Evolutionary conservation across 129 eudicot species (phyloP).

Genomic region (Oenanthe sinensis): DNA sequence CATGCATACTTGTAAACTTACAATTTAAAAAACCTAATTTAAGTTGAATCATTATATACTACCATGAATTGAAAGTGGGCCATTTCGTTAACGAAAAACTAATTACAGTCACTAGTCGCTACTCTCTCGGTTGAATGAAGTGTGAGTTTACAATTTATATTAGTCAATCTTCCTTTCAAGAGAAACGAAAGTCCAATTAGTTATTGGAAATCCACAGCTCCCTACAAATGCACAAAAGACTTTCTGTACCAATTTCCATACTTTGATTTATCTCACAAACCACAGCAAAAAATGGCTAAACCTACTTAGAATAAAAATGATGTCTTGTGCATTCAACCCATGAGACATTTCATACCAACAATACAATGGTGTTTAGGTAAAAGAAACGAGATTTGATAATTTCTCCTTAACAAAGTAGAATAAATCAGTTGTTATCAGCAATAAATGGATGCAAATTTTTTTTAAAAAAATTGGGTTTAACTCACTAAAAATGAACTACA

Average conservation of each 20-base stretch:
- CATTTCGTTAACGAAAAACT: not conserved
- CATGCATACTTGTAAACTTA: not conserved
- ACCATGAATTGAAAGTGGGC: not conserved
- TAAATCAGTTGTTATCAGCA: not conserved
- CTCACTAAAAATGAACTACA: not conserved
- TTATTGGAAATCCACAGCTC: not conserved
- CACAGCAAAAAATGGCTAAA: not conserved
- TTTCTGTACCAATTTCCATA: not conserved
- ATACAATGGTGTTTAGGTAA: not conserved
- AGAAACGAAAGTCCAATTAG: not conserved
- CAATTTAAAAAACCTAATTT: not conserved
- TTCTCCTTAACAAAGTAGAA: not conserved
- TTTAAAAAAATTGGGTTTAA: not conserved
- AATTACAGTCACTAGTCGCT: not conserved
- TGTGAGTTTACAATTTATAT: not conserved
- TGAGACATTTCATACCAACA: not conserved
- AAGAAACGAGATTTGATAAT: not conserved
- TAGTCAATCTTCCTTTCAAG: slow-evolving; percentile 23
- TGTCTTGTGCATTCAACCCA: not conserved
- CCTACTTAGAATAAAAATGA: not conserved
- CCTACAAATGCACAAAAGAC: not conserved
- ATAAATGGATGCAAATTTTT: not conserved
- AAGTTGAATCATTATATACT: not conserved
- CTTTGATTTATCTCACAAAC: not conserved
- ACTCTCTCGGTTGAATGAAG: not conserved